Evolutionary conservation across 345 rosid genomes (phyloP).

Genomic region (Brassica juncea): DNA sequence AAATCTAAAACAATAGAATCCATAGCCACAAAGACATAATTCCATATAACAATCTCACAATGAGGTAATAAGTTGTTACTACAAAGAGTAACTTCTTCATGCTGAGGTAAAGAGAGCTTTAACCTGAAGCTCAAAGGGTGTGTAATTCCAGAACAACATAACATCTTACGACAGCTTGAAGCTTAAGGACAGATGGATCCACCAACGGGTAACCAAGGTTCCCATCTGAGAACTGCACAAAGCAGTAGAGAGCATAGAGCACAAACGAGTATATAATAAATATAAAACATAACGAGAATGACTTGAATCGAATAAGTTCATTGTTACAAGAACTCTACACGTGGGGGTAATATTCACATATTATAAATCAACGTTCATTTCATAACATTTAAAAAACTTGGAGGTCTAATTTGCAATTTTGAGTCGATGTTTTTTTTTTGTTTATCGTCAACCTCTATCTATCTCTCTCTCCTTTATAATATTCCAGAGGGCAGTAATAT

Average conservation of each 20-base stretch:
- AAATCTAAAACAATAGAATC: background rate
- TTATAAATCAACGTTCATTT: too few species aligned
- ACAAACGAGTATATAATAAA: too few species aligned
- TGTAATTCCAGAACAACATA: background rate
- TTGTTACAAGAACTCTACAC: too few species aligned
- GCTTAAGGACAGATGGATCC: too few species aligned
- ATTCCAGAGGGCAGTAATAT: background rate
- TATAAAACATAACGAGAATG: too few species aligned
- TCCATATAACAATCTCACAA: background rate
- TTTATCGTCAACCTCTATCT: constrained; percentile 9
- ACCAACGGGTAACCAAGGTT: too few species aligned
- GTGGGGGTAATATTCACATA: too few species aligned
- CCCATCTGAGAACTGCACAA: too few species aligned
- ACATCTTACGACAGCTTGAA: background rate
- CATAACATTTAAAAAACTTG: background rate
- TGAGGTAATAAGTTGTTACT: background rate
- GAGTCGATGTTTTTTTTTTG: background rate
- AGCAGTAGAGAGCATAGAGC: too few species aligned
- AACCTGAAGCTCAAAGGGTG: background rate
- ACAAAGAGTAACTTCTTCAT: background rate
- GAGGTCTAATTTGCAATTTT: background rate
- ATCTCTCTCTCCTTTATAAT: background rate
- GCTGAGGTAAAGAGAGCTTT: background rate
- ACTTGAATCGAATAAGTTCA: too few species aligned
- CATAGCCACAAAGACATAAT: background rate